Evolutionary conservation across 225 moss, liverwort and hornwort genomes (phyloP).

Genomic region (Anthoceros angustus): DNA sequence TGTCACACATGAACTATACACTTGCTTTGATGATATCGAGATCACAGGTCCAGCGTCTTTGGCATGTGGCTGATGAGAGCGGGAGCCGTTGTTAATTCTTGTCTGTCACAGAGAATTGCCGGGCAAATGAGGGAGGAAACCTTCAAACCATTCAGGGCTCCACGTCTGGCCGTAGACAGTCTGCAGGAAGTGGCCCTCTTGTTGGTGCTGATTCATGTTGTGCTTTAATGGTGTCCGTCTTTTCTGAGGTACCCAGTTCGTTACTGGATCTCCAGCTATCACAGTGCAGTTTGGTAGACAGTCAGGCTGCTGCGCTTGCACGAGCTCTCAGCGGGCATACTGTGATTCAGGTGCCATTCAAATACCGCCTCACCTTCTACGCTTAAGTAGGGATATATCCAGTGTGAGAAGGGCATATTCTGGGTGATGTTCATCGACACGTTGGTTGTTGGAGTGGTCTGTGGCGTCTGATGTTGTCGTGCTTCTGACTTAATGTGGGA

Average conservation of each 20-base stretch:
- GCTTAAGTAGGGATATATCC: too few species aligned
- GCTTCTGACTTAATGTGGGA: neutral
- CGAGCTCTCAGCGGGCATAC: neutral
- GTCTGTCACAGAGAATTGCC: too few species aligned
- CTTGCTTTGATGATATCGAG: neutral
- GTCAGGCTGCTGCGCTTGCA: neutral
- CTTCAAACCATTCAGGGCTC: conserved; percentile 22
- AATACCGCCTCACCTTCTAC: neutral
- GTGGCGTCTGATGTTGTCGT: too few species aligned
- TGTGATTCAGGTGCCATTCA: neutral
- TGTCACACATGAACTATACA: neutral
- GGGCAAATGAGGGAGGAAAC: neutral
- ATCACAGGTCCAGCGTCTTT: neutral
- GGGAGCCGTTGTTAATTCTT: too few species aligned
- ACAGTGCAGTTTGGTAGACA: neutral
- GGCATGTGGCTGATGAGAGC: neutral
- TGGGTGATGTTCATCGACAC: too few species aligned
- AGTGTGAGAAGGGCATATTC: too few species aligned
- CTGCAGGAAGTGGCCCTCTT: too few species aligned
- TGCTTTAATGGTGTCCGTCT: neutral
- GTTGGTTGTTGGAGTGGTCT: too few species aligned
- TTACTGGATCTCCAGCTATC: neutral
- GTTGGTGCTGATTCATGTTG: too few species aligned
- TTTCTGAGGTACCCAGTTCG: neutral
- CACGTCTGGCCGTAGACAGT: too few species aligned